Evolutionary conservation across 495 filamentous ascomycete genomes (phyloP).

Genomic region (Massariosphaeria phaeospora): DNA sequence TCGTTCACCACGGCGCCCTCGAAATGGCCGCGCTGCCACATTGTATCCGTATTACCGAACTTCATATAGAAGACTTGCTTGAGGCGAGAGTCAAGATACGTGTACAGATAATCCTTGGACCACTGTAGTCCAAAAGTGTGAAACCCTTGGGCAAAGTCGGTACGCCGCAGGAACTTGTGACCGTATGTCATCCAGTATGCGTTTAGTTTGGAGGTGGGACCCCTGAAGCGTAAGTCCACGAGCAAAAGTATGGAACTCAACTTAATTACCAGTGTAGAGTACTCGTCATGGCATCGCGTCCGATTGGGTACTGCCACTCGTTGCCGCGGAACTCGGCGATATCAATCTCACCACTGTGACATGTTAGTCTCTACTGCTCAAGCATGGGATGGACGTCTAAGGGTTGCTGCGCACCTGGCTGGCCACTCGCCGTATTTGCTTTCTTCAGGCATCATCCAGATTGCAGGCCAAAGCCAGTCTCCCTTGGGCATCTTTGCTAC

Average conservation of each 20-base stretch:
- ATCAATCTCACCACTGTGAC: conserved; percentile 38
- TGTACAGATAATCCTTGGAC: conserved; percentile 35
- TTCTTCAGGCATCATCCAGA: conserved; percentile 45
- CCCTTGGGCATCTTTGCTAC: conserved; percentile 40
- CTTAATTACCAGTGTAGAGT: conserved; percentile 36
- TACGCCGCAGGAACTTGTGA: conserved; percentile 19
- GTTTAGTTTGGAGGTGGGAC: conserved; percentile 25
- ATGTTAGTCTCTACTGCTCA: too few species aligned
- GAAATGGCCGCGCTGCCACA: conserved; percentile 31
- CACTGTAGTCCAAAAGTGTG: conserved; percentile 35
- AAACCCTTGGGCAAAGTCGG: conserved; percentile 30
- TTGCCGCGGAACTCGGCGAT: conserved; percentile 36
- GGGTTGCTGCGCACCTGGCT: too few species aligned
- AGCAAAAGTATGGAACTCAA: too few species aligned
- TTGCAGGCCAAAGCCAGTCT: conserved; percentile 45
- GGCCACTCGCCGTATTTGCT: conserved; percentile 43
- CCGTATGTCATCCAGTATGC: conserved; percentile 30
- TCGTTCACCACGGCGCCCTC: conserved; percentile 23
- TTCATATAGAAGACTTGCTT: conserved; percentile 35
- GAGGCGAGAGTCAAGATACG: conserved; percentile 33
- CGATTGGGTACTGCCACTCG: conserved; percentile 27
- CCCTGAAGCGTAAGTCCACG: too few species aligned
- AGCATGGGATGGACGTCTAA: too few species aligned
- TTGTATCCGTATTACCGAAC: conserved; percentile 25
- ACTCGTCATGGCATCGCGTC: conserved; percentile 29